These are phyloP conservation scores for Bisporella sp. DNA, from an alignment of 2,329 filamentous ascomycete genomes.

Conservation along the genomic window DNA sequence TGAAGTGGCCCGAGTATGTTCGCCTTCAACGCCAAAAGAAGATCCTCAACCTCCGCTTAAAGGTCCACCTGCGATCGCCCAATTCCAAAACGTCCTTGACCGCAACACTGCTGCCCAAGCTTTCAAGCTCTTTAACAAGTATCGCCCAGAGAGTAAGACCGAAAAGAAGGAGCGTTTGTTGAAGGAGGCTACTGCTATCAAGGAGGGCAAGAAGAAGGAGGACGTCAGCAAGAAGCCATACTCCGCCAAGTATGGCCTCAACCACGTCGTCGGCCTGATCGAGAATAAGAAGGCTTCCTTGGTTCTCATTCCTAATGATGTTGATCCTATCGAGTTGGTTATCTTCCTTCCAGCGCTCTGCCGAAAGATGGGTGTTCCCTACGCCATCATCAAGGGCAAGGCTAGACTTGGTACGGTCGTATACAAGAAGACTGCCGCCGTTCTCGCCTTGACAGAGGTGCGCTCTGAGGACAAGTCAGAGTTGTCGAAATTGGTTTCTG, in stretches of 20 bases:
- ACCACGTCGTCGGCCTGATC: slow-evolving; percentile 95
- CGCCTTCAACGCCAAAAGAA: slow-evolving; percentile 80
- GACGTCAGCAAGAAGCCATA: slow-evolving; percentile 99
- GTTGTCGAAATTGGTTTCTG: slow-evolving; percentile 90
- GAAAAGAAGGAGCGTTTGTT: slow-evolving; percentile 99
- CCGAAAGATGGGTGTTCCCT: slow-evolving; percentile 99
- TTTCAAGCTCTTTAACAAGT: slow-evolving; percentile 99
- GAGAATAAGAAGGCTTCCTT: slow-evolving; percentile 99
- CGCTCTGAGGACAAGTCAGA: slow-evolving; percentile 97
- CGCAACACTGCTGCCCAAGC: slow-evolving; percentile 93
- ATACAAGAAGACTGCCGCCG: slow-evolving; percentile 99
- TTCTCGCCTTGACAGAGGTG: slow-evolving; percentile 92
- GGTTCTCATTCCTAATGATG: slow-evolving; percentile 98
- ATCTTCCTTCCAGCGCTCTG: slow-evolving; percentile 98
- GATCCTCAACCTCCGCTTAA: slow-evolving; percentile 97
- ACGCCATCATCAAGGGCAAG: slow-evolving; percentile 99
- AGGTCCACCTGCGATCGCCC: slow-evolving; percentile 93
- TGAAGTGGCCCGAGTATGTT: slow-evolving; percentile 99
- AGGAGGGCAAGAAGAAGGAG: slow-evolving; percentile 99
- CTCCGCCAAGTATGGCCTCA: slow-evolving; percentile 98
- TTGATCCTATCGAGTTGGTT: slow-evolving; percentile 98
- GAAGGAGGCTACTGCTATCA: slow-evolving; percentile 95
- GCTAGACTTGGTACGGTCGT: slow-evolving; percentile 97
- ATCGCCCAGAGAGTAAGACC: slow-evolving; percentile 96
- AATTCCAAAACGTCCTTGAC: slow-evolving; percentile 97